These are phyloP conservation scores for Gossypium thurberi DNA, from an alignment of 345 rosid genomes.

Conservation along the genomic window DNA sequence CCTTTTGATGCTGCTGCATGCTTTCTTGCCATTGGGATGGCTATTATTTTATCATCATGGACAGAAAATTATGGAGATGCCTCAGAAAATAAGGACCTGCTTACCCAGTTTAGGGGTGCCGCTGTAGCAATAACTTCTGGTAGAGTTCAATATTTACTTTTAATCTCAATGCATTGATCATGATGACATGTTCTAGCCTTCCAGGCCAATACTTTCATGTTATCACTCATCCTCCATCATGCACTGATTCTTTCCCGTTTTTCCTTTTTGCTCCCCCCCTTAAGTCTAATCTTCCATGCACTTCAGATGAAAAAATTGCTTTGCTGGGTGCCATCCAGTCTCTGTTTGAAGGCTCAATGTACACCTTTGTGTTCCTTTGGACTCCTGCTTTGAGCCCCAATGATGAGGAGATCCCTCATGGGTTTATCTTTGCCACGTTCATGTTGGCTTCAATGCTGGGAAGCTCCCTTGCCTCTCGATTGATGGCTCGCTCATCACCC, in stretches of 20 bases:
- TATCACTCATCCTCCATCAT: not conserved
- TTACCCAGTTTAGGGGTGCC: constrained; percentile 85
- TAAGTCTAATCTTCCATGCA: constrained; percentile 9
- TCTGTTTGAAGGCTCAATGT: constrained; percentile 94
- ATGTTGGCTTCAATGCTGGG: constrained; percentile 98
- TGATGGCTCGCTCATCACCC: constrained; percentile 63
- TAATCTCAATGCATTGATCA: constrained; percentile 4
- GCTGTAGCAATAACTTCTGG: constrained; percentile 94
- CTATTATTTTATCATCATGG: constrained; percentile 75
- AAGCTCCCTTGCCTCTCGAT: constrained; percentile 90
- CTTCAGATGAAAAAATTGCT: constrained; percentile 91
- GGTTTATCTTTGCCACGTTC: constrained; percentile 92
- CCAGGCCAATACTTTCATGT: not conserved
- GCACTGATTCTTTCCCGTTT: constrained; percentile 6
- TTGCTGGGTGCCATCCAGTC: constrained; percentile 94
- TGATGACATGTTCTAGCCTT: constrained; percentile 8
- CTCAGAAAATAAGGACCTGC: constrained; percentile 78
- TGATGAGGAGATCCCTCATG: constrained; percentile 89
- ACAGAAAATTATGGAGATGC: constrained; percentile 83
- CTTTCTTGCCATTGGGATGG: constrained; percentile 90
- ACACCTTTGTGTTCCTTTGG: constrained; percentile 97
- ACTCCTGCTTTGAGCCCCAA: constrained; percentile 91
- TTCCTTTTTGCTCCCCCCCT: not conserved
- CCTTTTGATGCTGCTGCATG: constrained; percentile 98
- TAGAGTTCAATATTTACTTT: constrained; percentile 23